phyloP scores from a whole-genome alignment of 331 rosid genomes.

The Telfairia occidentalis region DNA sequence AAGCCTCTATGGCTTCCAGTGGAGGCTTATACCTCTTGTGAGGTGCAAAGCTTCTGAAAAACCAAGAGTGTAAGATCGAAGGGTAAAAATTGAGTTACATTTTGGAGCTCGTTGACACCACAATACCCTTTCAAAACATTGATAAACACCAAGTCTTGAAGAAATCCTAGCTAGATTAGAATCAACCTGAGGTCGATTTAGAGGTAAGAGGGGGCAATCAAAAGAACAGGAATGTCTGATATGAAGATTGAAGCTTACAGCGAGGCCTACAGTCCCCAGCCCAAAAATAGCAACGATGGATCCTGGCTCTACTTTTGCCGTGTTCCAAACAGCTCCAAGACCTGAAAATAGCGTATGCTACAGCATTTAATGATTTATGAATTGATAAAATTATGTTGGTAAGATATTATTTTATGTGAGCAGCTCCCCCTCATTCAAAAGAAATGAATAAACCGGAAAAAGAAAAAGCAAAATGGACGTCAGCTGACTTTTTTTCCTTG shows the following conservation, averaged over 20 bases:
- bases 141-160: not conserved
- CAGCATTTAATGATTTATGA: not conserved
- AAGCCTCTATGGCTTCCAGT: not conserved
- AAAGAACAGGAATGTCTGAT: constrained; percentile 7
- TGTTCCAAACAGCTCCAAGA: constrained; percentile 74
- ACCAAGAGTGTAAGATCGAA: not conserved
- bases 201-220: constrained; percentile 7
- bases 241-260: constrained; percentile 54
- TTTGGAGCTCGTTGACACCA: not conserved
- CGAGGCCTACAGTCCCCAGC: constrained; percentile 92
- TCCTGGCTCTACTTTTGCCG: constrained; percentile 85
- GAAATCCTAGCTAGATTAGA: not conserved
- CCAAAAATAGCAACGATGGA: constrained; percentile 88
- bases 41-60: not conserved
- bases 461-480: not conserved
- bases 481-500: not conserved
- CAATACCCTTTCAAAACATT: not conserved
- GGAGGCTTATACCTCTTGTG: not conserved
- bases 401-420: not conserved
- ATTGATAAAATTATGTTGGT: not conserved
- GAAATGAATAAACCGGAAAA: not conserved
- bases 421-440: not conserved
- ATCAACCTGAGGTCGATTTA: not conserved
- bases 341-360: constrained; percentile 20
- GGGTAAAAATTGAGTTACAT: not conserved